Evolutionary conservation across 2,329 filamentous ascomycete species (phyloP).

Genomic region (Penicillium sp.): DNA sequence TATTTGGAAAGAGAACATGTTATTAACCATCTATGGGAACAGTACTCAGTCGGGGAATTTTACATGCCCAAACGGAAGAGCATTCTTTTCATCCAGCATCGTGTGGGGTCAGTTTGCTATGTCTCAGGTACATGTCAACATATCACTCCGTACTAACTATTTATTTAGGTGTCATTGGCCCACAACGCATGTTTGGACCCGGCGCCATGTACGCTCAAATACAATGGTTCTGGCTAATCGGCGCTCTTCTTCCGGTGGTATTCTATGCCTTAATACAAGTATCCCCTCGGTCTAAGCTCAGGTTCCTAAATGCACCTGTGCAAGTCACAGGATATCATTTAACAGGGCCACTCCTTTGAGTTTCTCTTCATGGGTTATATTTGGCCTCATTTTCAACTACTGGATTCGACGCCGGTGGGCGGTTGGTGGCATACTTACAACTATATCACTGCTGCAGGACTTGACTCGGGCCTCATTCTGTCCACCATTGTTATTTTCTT

Average conservation of each 20-base stretch:
- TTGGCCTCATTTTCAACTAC: constrained; percentile 46
- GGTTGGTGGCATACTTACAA: constrained; percentile 46
- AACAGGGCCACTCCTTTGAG: constrained; percentile 60
- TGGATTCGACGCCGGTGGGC: constrained; percentile 33
- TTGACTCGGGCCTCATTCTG: constrained; percentile 58
- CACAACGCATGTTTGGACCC: constrained; percentile 63
- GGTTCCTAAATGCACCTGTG: constrained; percentile 62
- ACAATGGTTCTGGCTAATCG: constrained; percentile 68
- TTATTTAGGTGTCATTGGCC: constrained; percentile 62
- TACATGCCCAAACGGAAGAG: constrained; percentile 54
- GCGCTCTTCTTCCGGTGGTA: constrained; percentile 58
- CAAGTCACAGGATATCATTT: constrained; percentile 7
- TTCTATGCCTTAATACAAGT: constrained; percentile 58
- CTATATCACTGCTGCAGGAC: constrained; percentile 41
- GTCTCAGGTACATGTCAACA: not conserved
- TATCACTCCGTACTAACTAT: constrained; percentile 37
- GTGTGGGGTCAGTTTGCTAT: constrained; percentile 58
- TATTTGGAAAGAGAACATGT: constrained; percentile 7
- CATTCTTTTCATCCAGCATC: constrained; percentile 65
- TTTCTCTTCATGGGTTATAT: constrained; percentile 65
- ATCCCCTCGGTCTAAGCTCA: constrained; percentile 60
- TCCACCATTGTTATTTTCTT: constrained; percentile 68
- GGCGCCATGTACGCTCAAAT: constrained; percentile 61
- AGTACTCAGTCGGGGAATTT: constrained; percentile 53
- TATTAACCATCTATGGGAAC: not conserved